Evolutionary conservation across 2,329 filamentous ascomycete genomes (phyloP).

Genomic region (Incumbomyces lentus): DNA sequence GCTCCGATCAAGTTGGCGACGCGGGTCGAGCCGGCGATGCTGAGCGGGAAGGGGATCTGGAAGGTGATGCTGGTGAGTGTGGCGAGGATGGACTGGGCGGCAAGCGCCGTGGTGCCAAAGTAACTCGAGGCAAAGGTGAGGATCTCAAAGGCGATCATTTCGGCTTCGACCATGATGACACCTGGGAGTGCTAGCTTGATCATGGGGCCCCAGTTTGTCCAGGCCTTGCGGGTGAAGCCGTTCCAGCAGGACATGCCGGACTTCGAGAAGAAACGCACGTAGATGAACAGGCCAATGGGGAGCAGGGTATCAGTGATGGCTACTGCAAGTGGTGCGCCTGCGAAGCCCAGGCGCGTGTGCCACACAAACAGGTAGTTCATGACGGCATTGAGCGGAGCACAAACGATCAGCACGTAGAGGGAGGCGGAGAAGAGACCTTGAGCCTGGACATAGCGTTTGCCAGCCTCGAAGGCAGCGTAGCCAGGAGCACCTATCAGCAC

Average conservation of each 20-base stretch:
- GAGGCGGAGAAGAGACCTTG: slow-evolving; percentile 77
- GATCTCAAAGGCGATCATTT: slow-evolving; percentile 88
- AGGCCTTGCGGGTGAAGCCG: slow-evolving; percentile 59
- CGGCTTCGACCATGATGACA: slow-evolving; percentile 86
- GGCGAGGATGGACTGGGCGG: slow-evolving; percentile 76
- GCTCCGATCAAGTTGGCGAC: slow-evolving; percentile 90
- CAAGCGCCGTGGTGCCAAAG: slow-evolving; percentile 67
- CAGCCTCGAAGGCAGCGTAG: slow-evolving; percentile 64
- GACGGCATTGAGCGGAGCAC: slow-evolving; percentile 68
- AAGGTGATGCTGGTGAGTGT: slow-evolving; percentile 72
- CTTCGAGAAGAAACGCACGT: slow-evolving; percentile 53
- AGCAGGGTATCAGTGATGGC: slow-evolving; percentile 65
- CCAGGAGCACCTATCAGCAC: slow-evolving; percentile 62
- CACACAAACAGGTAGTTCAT: slow-evolving; percentile 77
- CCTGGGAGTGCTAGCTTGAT: slow-evolving; percentile 78
- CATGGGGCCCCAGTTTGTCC: slow-evolving; percentile 74
- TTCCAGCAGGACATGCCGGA: slow-evolving; percentile 67
- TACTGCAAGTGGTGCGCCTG: slow-evolving; percentile 71
- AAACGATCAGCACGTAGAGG: slow-evolving; percentile 72
- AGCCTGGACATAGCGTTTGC: slow-evolving; percentile 80
- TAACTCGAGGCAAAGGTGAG: slow-evolving; percentile 73
- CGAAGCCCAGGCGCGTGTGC: slow-evolving; percentile 57
- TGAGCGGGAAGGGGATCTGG: slow-evolving; percentile 85
- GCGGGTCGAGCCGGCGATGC: slow-evolving; percentile 77
- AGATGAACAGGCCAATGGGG: slow-evolving; percentile 60